phyloP scores from a whole-genome alignment of 352 stramenopile species.

The Globisporangium orthogonon region DNA sequence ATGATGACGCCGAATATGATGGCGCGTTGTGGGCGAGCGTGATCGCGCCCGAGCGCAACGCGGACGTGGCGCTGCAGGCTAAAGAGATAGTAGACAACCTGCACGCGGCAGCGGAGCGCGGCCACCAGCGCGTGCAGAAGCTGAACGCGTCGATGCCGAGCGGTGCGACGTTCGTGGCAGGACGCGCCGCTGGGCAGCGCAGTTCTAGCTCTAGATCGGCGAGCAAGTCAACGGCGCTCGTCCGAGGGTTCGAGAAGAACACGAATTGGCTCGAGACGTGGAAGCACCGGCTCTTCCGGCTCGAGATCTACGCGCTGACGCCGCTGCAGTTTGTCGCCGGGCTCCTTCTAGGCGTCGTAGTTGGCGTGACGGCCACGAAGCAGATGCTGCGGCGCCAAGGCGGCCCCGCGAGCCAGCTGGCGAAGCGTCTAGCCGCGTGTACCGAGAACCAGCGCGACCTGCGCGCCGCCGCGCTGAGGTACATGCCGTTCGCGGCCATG shows the following conservation, averaged over 20 bases:
- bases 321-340: slow-evolving; percentile 35
- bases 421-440: slow-evolving; percentile 6
- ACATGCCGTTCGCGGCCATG: slow-evolving; percentile 4
- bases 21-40: slow-evolving; percentile 6
- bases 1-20: slow-evolving; percentile 5
- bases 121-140: slow-evolving; percentile 23
- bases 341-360: slow-evolving; percentile 32
- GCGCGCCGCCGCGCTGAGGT: background rate
- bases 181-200: too few relatives aligned
- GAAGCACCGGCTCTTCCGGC: slow-evolving; percentile 16
- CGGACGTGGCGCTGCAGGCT: slow-evolving; percentile 13
- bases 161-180: slow-evolving; percentile 10
- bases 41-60: slow-evolving; percentile 12
- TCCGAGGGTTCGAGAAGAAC: background rate
- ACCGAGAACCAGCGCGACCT: slow-evolving; percentile 2
- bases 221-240: background rate
- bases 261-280: slow-evolving; percentile 18
- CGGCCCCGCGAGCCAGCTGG: slow-evolving; percentile 8
- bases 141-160: slow-evolving; percentile 17
- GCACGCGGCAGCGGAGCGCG: slow-evolving; percentile 15
- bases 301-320: slow-evolving; percentile 13
- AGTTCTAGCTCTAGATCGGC: background rate
- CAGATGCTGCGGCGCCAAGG: slow-evolving; percentile 13
- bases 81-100: slow-evolving; percentile 44
- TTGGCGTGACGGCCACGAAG: slow-evolving; percentile 25